Evolutionary conservation across 345 rosid species (phyloP).

Genomic region (Euphorbia peplus): DNA sequence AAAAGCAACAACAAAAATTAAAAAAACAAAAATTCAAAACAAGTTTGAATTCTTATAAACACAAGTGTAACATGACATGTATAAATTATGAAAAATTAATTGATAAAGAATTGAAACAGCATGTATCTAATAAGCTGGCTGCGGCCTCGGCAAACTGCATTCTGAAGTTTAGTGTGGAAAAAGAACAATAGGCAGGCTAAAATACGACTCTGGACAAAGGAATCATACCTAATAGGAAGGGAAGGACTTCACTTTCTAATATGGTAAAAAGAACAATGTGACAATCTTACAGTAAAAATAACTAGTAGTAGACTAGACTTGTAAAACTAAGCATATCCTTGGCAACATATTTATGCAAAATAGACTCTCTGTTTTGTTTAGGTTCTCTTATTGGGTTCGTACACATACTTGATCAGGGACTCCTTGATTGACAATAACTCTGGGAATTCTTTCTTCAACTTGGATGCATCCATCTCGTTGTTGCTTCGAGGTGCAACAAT

Average conservation of each 20-base stretch:
- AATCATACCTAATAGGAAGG: not conserved
- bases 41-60: no score
- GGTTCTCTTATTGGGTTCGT: slow-evolving; percentile 69
- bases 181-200: not conserved
- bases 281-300: slow-evolving; percentile 2
- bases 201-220: not conserved
- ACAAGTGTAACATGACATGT: not conserved
- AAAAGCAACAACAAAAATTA: not conserved
- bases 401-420: slow-evolving; percentile 63
- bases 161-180: not conserved
- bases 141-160: not conserved
- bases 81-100: not conserved
- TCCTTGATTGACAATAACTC: slow-evolving; percentile 60
- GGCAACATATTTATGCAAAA: not conserved
- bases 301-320: not conserved
- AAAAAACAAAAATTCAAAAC: not conserved
- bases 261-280: slow-evolving; percentile 4
- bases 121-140: not conserved
- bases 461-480: slow-evolving; percentile 72
- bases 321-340: not conserved
- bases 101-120: slow-evolving; percentile 3
- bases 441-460: slow-evolving; percentile 70
- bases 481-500: slow-evolving; percentile 75
- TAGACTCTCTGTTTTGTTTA: not conserved
- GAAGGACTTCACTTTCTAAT: slow-evolving; percentile 1